A percentile compares a stretch with the other conserved stretches of the same genome.
phyloP scores from a whole-genome alignment of 495 filamentous ascomycete species.

The Hypomontagnella monticulosa region DNA sequence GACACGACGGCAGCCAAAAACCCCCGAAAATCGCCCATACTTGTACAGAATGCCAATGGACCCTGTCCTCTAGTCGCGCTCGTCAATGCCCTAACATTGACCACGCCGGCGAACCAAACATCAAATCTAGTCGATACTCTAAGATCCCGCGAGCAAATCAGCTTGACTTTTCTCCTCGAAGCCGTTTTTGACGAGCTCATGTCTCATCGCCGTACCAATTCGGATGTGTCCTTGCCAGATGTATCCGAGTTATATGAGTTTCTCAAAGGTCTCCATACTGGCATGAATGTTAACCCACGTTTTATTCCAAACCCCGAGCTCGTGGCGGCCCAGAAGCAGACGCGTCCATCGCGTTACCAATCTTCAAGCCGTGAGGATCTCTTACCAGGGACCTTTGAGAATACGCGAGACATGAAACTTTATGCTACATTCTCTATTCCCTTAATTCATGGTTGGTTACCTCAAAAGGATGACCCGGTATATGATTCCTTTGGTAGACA shows the following conservation, averaged over 20 bases:
- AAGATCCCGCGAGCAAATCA: constrained; percentile 83
- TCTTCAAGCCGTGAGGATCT: constrained; percentile 55
- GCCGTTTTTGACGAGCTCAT: constrained; percentile 92
- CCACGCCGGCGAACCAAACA: constrained; percentile 68
- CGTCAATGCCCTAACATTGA: constrained; percentile 89
- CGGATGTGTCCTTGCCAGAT: constrained; percentile 72
- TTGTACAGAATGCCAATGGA: constrained; percentile 92
- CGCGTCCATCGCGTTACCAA: constrained; percentile 52
- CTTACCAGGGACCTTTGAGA: constrained; percentile 78
- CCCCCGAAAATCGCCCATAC: constrained; percentile 71
- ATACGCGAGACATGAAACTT: constrained; percentile 82
- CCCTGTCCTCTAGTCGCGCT: constrained; percentile 93
- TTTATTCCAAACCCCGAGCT: constrained; percentile 65
- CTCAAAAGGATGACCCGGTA: constrained; percentile 66
- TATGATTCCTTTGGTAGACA: constrained; percentile 74
- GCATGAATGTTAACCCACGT: constrained; percentile 97
- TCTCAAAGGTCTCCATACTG: constrained; percentile 88
- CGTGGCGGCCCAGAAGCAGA: constrained; percentile 55
- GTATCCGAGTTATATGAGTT: constrained; percentile 88
- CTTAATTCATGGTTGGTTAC: constrained; percentile 94
- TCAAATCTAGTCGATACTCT: constrained; percentile 81
- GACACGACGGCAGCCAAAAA: constrained; percentile 52
- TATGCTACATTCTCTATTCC: constrained; percentile 90
- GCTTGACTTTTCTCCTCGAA: constrained; percentile 82
- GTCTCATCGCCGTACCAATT: constrained; percentile 61